These are phyloP conservation scores for Piromyces sp. DNA, from an alignment of 192 early-diverging fungal species.

Conservation along the genomic window DNA sequence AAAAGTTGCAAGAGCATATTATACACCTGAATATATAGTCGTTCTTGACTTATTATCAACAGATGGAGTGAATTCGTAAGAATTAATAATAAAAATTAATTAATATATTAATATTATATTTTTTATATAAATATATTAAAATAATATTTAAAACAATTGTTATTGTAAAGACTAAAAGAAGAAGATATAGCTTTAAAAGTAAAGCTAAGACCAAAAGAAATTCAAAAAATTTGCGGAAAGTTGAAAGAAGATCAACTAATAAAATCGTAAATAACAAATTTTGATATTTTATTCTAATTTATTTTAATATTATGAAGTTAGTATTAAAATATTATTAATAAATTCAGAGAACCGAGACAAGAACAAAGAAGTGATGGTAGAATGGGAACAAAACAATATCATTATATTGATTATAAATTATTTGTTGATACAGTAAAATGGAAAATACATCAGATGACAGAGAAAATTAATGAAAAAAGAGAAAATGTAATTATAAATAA, in stretches of 20 bases:
- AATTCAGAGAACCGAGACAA: neutral
- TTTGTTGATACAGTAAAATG: constrained; percentile 85
- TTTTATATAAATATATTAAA: no score
- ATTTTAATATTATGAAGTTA: no score
- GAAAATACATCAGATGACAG: constrained; percentile 72
- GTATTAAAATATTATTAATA: neutral
- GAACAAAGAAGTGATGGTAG: neutral
- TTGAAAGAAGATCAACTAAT: neutral
- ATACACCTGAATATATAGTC: neutral
- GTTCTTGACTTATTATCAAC: neutral
- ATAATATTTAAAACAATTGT: neutral
- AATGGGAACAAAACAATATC: constrained; percentile 38
- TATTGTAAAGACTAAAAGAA: neutral
- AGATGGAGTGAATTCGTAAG: neutral
- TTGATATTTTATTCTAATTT: no score
- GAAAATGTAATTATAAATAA: constrained; percentile 6
- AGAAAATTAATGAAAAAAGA: constrained; percentile 31
- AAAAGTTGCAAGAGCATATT: neutral
- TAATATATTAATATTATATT: no score
- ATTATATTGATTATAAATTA: constrained; percentile 83
- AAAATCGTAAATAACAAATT: neutral
- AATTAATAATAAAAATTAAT: no score
- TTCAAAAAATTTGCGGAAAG: neutral
- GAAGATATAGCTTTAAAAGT: neutral
- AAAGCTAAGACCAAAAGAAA: neutral